These are phyloP conservation scores for Ceratobasidium sp. DNA, from an alignment of 1,284 basidiomycete species.

Conservation along the genomic window DNA sequence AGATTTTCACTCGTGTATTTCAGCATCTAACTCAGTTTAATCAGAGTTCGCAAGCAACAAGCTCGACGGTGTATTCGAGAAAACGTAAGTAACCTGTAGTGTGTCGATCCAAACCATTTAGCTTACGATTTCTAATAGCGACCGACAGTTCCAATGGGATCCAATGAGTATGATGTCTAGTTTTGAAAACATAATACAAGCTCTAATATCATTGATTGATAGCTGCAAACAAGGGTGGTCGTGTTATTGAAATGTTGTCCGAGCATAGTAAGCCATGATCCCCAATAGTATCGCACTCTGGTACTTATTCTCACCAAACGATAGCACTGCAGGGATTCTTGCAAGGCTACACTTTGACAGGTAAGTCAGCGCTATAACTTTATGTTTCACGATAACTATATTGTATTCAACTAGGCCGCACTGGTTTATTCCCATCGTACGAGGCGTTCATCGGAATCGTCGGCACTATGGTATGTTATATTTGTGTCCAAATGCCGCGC, in stretches of 20 bases:
- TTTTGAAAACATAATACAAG: background rate
- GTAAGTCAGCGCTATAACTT: no score
- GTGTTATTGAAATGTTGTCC: slow-evolving; percentile 86
- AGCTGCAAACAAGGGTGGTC: slow-evolving; percentile 67
- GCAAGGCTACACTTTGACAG: slow-evolving; percentile 84
- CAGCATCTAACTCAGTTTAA: background rate
- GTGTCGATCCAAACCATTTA: background rate
- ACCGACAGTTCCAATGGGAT: slow-evolving; percentile 87
- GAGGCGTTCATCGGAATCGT: slow-evolving; percentile 80
- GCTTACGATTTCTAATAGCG: slow-evolving; percentile 51
- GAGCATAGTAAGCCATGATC: slow-evolving; percentile 77
- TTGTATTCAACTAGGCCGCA: slow-evolving; percentile 68
- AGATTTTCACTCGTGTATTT: background rate
- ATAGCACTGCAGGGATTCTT: slow-evolving; percentile 80
- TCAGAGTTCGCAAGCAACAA: slow-evolving; percentile 85
- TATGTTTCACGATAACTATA: no score
- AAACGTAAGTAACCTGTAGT: slow-evolving; percentile 45
- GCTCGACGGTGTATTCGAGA: slow-evolving; percentile 75
- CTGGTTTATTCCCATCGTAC: slow-evolving; percentile 86
- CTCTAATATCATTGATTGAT: slow-evolving; percentile 40
- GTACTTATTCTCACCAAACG: background rate
- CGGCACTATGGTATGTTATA: slow-evolving; percentile 52
- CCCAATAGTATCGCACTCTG: background rate
- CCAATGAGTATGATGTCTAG: slow-evolving; percentile 49
- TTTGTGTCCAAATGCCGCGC: slow-evolving; percentile 55